A percentile compares a stretch with the other conserved stretches of the same genome.
These are phyloP conservation scores for Trichoderma sp. DNA, from an alignment of 2,329 filamentous ascomycete genomes.

Conservation along the genomic window DNA sequence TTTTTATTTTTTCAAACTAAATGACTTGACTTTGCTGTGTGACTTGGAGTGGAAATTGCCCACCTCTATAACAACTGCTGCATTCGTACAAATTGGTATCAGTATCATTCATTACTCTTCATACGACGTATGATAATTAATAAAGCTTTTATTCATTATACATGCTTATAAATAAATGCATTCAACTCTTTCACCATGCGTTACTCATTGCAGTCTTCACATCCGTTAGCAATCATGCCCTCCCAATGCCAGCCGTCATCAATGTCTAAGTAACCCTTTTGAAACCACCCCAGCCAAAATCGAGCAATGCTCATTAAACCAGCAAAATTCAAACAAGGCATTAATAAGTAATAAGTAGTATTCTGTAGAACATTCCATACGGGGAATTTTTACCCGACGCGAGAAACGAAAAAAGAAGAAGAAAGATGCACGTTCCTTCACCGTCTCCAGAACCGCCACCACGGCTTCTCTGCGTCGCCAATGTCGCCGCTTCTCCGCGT, in stretches of 20 bases:
- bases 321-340: not conserved
- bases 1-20: not conserved
- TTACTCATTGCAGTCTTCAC: not conserved
- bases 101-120: too few relatives aligned
- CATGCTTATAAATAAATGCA: not conserved
- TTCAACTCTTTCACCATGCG: not conserved
- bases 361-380: not conserved
- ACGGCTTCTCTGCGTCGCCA: conserved; percentile 31
- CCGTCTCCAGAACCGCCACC: conserved; percentile 62
- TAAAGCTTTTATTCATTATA: not conserved
- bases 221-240: not conserved
- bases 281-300: not conserved
- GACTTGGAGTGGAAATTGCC: not conserved
- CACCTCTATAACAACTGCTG: not conserved
- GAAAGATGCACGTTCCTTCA: not conserved
- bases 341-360: not conserved
- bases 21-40: not conserved
- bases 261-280: not conserved
- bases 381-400: not conserved
- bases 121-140: not conserved
- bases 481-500: conserved; percentile 39
- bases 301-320: not conserved
- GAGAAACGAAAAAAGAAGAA: not conserved
- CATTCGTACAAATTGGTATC: not conserved
- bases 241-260: not conserved